phyloP scores from a whole-genome alignment of 2,329 filamentous ascomycete species.

The Venturia carpophila region DNA sequence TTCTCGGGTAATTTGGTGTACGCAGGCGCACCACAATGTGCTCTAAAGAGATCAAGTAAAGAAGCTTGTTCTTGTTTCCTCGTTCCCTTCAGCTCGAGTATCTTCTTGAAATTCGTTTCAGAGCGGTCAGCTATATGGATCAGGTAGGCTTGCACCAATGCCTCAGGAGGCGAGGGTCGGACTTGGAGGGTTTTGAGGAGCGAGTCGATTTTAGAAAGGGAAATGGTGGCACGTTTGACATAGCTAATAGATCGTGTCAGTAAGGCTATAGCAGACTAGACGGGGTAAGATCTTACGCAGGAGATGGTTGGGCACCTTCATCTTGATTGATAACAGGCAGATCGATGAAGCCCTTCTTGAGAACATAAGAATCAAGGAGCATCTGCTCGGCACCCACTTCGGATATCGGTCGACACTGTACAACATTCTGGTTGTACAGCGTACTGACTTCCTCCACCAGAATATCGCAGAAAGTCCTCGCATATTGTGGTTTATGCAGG shows the following conservation, averaged over 20 bases:
- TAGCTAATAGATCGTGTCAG: constrained; percentile 47
- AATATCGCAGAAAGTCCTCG: constrained; percentile 89
- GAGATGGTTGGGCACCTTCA: constrained; percentile 49
- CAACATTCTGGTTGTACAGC: constrained; percentile 73
- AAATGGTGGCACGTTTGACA: constrained; percentile 75
- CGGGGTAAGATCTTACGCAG: constrained; percentile 35
- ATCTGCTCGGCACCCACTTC: constrained; percentile 97
- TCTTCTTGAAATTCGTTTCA: constrained; percentile 91
- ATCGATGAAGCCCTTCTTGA: constrained; percentile 70
- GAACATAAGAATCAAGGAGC: constrained; percentile 87
- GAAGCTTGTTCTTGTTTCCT: constrained; percentile 70
- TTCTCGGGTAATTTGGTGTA: constrained; percentile 54
- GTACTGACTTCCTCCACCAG: constrained; percentile 80
- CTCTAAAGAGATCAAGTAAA: constrained; percentile 83
- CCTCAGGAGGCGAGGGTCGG: constrained; percentile 81
- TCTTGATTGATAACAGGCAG: constrained; percentile 56
- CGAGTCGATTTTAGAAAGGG: constrained; percentile 80
- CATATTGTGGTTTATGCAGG: constrained; percentile 86
- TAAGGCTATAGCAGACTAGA: constrained; percentile 21
- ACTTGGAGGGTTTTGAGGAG: constrained; percentile 96
- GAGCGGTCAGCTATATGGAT: constrained; percentile 93
- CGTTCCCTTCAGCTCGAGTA: constrained; percentile 91
- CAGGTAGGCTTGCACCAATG: constrained; percentile 90
- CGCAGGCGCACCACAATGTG: constrained; percentile 60
- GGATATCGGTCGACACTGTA: constrained; percentile 81